Percentiles rank a stretch among this genome's conserved stretches.
phyloP scores from a whole-genome alignment of 208 protist species.

The Leishmania tropica region DNA sequence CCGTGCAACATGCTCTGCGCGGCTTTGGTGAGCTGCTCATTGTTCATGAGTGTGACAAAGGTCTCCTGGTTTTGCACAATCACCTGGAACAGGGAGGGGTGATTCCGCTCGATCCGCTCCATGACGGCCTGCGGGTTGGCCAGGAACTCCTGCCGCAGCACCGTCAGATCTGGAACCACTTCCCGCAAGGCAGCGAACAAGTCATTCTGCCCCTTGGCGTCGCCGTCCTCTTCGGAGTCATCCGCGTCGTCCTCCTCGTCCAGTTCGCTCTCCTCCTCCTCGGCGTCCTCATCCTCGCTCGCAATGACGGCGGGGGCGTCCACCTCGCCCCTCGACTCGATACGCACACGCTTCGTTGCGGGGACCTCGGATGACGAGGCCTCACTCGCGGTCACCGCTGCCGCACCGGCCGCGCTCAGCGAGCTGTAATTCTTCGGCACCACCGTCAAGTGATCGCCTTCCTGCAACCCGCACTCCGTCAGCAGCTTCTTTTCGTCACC shows the following conservation, averaged over 20 bases:
- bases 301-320: not conserved
- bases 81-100: constrained; percentile 80
- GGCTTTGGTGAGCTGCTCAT: constrained; percentile 56
- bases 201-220: constrained; percentile 35
- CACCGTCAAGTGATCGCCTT: constrained; percentile 68
- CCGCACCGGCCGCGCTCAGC: not conserved
- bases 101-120: constrained; percentile 66
- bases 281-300: not conserved
- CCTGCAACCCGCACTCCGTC: constrained; percentile 62
- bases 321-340: not conserved
- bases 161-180: constrained; percentile 69
- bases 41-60: constrained; percentile 84
- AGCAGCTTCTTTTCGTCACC: constrained; percentile 66
- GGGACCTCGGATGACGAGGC: not conserved
- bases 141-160: constrained; percentile 82
- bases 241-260: constrained; percentile 20
- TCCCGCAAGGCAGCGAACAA: constrained; percentile 60
- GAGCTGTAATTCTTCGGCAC: constrained; percentile 35
- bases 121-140: constrained; percentile 67
- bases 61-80: constrained; percentile 75
- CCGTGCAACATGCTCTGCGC: constrained; percentile 37
- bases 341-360: constrained; percentile 1
- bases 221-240: constrained; percentile 19
- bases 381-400: not conserved
- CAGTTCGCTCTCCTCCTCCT: constrained; percentile 12